A percentile compares a stretch with the other conserved stretches of the same genome.
phyloP scores from a whole-genome alignment of 441 rosid genomes.

The Aquilaria agallochum region DNA sequence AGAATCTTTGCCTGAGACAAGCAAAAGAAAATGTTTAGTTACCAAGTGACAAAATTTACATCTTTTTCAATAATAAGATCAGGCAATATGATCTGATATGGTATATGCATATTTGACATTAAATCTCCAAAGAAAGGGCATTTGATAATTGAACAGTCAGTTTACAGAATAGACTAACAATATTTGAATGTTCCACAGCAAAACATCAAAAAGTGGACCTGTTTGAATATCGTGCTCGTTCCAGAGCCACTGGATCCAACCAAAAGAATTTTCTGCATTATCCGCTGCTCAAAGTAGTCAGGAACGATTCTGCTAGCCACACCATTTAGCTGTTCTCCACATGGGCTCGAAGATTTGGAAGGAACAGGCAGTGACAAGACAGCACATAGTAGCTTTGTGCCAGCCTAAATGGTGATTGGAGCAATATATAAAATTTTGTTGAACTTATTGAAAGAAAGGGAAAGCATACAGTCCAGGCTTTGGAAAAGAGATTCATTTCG shows the following conservation, averaged over 20 bases:
- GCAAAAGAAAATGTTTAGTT: neutral
- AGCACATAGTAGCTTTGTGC: conserved; percentile 72
- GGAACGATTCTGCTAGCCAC: conserved; percentile 51
- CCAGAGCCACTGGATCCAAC: conserved; percentile 88
- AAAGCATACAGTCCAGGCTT: neutral
- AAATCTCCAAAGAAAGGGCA: neutral
- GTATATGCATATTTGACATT: too few species aligned
- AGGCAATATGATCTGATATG: too few species aligned
- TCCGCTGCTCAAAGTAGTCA: conserved; percentile 63
- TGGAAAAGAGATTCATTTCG: conserved; percentile 1
- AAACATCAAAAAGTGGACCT: conserved; percentile 34
- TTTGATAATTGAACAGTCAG: neutral
- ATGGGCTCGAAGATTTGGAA: conserved; percentile 42
- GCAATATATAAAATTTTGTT: conserved; percentile 9
- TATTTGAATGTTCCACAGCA: conserved; percentile 2
- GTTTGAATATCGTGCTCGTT: conserved; percentile 94
- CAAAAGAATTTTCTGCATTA: conserved; percentile 67
- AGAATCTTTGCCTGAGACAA: conserved; percentile 84
- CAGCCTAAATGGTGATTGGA: conserved; percentile 48
- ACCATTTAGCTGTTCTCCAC: conserved; percentile 49
- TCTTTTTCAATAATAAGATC: neutral
- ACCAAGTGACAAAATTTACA: neutral
- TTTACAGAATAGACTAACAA: neutral
- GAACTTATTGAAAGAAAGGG: conserved; percentile 2
- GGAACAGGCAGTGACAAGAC: conserved; percentile 87